Evolutionary conservation across 2,329 filamentous ascomycete species (phyloP).

Genomic region (Phaeosphaeria sp.): DNA sequence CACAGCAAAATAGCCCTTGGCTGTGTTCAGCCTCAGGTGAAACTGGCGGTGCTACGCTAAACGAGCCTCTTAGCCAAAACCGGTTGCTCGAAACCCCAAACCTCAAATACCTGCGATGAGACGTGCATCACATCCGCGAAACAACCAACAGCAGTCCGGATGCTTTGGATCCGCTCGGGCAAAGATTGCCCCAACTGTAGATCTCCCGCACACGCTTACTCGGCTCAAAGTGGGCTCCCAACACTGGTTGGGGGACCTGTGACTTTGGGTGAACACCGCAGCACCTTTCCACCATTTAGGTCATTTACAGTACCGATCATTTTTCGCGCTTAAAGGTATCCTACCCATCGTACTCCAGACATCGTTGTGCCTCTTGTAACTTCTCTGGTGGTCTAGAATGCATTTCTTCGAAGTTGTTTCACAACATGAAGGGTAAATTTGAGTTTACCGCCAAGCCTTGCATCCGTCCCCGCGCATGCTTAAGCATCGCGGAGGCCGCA

Average conservation of each 20-base stretch:
- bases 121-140: conserved; percentile 15
- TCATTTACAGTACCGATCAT: neutral
- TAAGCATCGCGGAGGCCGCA: conserved; percentile 16
- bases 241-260: neutral
- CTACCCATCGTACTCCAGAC: too few relatives aligned
- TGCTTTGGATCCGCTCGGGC: conserved; percentile 4
- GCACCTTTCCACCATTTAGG: neutral
- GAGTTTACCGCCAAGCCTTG: conserved; percentile 35
- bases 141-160: neutral
- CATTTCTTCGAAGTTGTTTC: conserved; percentile 27
- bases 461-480: conserved; percentile 24
- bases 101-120: conserved; percentile 14
- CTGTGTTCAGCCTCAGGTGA: conserved; percentile 24
- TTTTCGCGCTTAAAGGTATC: too few relatives aligned
- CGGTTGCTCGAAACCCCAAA: conserved; percentile 27
- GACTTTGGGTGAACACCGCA: neutral
- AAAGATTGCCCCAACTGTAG: conserved; percentile 6
- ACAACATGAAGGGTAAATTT: conserved; percentile 22
- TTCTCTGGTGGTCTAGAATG: neutral
- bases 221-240: neutral
- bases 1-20: conserved; percentile 22
- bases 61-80: conserved; percentile 25
- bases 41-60: conserved; percentile 42
- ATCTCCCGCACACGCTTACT: neutral
- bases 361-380: too few relatives aligned